These are phyloP conservation scores for Xylaria acuta DNA, from an alignment of 495 filamentous ascomycete genomes.

Conservation along the genomic window DNA sequence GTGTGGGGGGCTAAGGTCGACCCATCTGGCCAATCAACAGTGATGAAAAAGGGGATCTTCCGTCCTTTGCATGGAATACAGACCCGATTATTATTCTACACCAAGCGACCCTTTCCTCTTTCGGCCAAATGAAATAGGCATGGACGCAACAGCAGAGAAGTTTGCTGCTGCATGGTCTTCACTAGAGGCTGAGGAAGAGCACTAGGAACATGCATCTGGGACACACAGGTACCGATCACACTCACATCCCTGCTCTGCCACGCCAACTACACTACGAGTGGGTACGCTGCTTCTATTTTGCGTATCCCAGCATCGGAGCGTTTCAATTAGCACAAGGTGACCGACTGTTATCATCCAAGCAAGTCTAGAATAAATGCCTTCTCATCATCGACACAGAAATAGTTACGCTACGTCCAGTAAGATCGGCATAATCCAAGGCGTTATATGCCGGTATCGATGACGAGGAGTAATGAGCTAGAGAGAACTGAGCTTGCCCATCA, in stretches of 20 bases:
- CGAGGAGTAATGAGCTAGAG: not conserved
- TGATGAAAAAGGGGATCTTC: not conserved
- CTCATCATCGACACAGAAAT: not conserved
- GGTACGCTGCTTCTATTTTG: slow-evolving; percentile 21
- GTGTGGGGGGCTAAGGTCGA: slow-evolving; percentile 15
- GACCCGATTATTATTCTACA: not conserved
- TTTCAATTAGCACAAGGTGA: slow-evolving; percentile 2
- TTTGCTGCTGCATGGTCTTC: slow-evolving; percentile 10
- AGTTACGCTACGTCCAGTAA: not conserved
- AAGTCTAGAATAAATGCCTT: not conserved
- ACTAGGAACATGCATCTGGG: slow-evolving; percentile 10
- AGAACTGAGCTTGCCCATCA: not conserved
- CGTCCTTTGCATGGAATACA: not conserved
- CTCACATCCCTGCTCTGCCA: slow-evolving; percentile 24
- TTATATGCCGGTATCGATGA: not conserved
- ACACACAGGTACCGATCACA: slow-evolving; percentile 21
- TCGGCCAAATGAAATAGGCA: slow-evolving; percentile 11
- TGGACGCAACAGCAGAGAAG: not conserved
- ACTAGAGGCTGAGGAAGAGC: not conserved
- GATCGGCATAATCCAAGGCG: not conserved
- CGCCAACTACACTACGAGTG: slow-evolving; percentile 10
- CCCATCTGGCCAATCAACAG: not conserved
- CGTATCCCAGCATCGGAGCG: slow-evolving; percentile 4
- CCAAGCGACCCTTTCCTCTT: not conserved
- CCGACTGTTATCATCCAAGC: not conserved